Evolutionary conservation across 805 yeast genomes (phyloP), one percentile per base, ranked within the genome.

Genomic region (Suhomyces xylopsoci): DNA sequence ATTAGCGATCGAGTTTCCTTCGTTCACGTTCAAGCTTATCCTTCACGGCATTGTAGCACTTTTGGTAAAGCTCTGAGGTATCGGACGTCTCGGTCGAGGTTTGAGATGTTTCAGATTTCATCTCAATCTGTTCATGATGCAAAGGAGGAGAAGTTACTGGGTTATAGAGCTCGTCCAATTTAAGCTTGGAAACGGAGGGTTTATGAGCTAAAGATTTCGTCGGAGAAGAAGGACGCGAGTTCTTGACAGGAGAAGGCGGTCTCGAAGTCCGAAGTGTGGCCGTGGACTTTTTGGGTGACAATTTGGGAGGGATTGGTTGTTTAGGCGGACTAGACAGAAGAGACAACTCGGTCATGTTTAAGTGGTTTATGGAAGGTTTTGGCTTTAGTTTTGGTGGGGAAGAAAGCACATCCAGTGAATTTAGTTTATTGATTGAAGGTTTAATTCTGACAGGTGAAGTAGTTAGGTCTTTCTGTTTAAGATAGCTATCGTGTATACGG

Each of bases 401-500:
- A 19, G 47, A 17, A 9, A 12, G 42, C 14, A 22, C 36, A 8
- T 32, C 42, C 25, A 42, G 45, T 19, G 45, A 14, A 9, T 9
- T 17, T 2, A 14, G 14, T 17, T 46, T 48, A 48, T 14, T 55
- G 54, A 41, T 20, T 7, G 48, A 32, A 24, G 20, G 20, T 12
- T 38, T 38, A 22, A 38, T 38, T 25, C 34, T 44, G 48, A 32
- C 15, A 10, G 40, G 38, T 7, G 47, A 44, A 5, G 22, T 7
- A 7, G 28, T 14, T 5, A 24, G 34, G 15, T 47, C 49, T 7
- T 19, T n/a, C 34, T 32, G 49, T 49, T 62, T 66, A 12, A 64
- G 40, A 49, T 62, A 61, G 51, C 64, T 69, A 24, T 78, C 80
- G 64, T 79, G 85, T 9, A 87, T 79, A 47, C 92, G 68, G 9